Percentiles rank a stretch among this genome's conserved stretches.
phyloP scores from a whole-genome alignment of 768 basidiomycete species.

The Brasilioporus rufonigricans region DNA sequence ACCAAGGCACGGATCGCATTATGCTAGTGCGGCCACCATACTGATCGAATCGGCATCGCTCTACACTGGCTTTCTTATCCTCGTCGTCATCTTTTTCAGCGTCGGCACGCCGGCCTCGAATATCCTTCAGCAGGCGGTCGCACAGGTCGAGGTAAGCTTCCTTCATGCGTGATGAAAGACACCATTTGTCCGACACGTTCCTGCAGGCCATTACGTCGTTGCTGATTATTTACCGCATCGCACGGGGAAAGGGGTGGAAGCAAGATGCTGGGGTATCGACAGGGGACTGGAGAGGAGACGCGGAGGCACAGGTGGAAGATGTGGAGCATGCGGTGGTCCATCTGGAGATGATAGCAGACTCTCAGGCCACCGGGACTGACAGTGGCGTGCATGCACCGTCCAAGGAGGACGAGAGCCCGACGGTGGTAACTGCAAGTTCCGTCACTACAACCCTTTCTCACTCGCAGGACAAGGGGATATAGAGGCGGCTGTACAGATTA shows the following conservation, averaged over 20 bases:
- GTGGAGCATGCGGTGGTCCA: background rate
- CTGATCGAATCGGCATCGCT: conserved; percentile 22
- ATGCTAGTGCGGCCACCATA: conserved; percentile 8
- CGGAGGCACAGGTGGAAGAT: background rate
- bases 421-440: background rate
- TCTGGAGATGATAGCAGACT: background rate
- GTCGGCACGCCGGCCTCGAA: conserved; percentile 1
- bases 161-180: background rate
- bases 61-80: conserved; percentile 13
- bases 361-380: background rate
- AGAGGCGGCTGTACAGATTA: background rate
- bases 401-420: conserved; percentile 1
- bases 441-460: background rate
- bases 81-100: conserved; percentile 11
- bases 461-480: background rate
- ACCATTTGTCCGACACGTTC: background rate
- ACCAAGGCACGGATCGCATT: conserved; percentile 10
- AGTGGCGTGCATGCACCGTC: background rate
- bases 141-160: conserved; percentile 18
- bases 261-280: conserved; percentile 3
- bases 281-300: conserved; percentile 15
- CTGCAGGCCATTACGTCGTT: conserved; percentile 14
- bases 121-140: conserved; percentile 14
- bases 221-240: conserved; percentile 22
- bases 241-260: conserved; percentile 16